A percentile compares a stretch with the other conserved stretches of the same genome.
These are phyloP conservation scores for Gymnopilus dilepis DNA, from an alignment of 768 basidiomycete species.

Conservation along the genomic window DNA sequence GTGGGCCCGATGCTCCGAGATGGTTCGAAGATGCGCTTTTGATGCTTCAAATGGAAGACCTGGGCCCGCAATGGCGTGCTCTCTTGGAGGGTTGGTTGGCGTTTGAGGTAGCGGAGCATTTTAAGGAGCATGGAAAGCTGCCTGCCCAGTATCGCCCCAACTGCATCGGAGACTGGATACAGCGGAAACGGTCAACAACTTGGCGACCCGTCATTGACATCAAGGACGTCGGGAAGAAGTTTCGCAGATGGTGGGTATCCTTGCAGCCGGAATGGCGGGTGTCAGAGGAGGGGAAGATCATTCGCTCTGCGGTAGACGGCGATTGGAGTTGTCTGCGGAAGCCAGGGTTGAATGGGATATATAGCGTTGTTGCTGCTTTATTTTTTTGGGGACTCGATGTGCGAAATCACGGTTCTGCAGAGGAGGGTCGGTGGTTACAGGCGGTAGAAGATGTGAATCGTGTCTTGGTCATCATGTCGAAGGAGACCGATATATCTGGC, in stretches of 20 bases:
- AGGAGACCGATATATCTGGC: too few species aligned
- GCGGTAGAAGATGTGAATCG: background rate
- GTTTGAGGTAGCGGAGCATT: background rate
- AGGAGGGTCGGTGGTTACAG: background rate
- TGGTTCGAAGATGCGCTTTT: constrained; percentile 6
- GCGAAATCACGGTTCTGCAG: background rate
- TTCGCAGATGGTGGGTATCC: constrained; percentile 14
- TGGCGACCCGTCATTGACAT: constrained; percentile 9
- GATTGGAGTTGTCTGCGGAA: constrained; percentile 1
- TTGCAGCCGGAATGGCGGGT: constrained; percentile 18
- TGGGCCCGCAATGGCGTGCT: background rate
- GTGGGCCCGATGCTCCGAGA: background rate
- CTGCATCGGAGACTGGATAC: constrained; percentile 13
- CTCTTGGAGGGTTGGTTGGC: background rate
- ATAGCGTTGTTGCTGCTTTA: constrained; percentile 7
- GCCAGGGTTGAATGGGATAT: constrained; percentile 5
- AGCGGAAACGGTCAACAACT: constrained; percentile 2
- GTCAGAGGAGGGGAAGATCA: background rate
- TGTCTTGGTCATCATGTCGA: too few species aligned
- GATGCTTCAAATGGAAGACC: background rate
- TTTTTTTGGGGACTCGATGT: constrained; percentile 6
- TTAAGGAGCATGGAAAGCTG: background rate
- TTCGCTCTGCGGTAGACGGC: background rate
- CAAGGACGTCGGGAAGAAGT: background rate
- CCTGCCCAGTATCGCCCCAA: background rate